These are phyloP conservation scores for Tripterygium wilfordii DNA, from an alignment of 177 flowering plant genomes.

Conservation along the genomic window DNA sequence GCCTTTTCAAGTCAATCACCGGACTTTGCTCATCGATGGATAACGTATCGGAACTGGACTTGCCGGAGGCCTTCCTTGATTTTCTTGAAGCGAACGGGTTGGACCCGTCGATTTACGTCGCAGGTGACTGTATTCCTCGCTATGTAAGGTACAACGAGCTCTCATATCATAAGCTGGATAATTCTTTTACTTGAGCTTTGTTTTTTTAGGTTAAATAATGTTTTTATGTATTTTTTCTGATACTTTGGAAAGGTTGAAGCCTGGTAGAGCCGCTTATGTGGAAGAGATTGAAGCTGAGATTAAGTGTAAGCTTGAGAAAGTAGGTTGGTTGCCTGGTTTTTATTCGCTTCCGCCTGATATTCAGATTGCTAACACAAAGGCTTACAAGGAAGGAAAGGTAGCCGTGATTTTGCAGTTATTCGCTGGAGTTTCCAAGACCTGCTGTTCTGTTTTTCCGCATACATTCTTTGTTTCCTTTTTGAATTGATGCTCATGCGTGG, in stretches of 20 bases:
- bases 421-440: too few species aligned
- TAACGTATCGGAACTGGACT: too few species aligned
- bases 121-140: constrained; percentile 57
- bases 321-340: constrained; percentile 66
- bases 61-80: constrained; percentile 61
- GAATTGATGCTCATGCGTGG: neutral
- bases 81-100: constrained; percentile 64
- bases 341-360: constrained; percentile 55
- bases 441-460: too few species aligned
- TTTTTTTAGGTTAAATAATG: neutral
- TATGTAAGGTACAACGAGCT: constrained; percentile 51
- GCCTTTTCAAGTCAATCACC: too few species aligned
- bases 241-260: constrained; percentile 51
- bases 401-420: too few species aligned
- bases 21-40: too few species aligned
- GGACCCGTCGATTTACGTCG: constrained; percentile 65
- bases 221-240: neutral
- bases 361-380: constrained; percentile 59
- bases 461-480: neutral
- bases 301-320: constrained; percentile 46
- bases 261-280: constrained; percentile 42
- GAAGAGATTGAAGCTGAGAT: constrained; percentile 66
- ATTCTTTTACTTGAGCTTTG: neutral
- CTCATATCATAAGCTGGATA: neutral
- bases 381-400: constrained; percentile 72